Percentiles rank a stretch among this genome's conserved stretches.
phyloP scores from a whole-genome alignment of 2,329 filamentous ascomycete genomes.

The Pseudodiploospora longispora region DNA sequence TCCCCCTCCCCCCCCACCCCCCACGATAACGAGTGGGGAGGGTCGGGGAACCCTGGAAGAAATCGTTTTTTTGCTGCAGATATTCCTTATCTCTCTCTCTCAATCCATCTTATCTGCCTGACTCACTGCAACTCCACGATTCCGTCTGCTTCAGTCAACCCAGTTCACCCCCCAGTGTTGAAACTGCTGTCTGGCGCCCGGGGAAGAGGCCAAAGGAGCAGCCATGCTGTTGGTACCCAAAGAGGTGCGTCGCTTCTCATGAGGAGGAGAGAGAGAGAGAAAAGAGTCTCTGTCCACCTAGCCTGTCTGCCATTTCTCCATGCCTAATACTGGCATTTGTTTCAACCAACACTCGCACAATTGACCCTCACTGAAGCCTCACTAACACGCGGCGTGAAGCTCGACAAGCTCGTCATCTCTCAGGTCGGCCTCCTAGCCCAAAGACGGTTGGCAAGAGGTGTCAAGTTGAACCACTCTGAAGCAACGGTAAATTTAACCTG shows the following conservation, averaged over 20 bases:
- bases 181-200: too few species aligned
- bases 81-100: background rate
- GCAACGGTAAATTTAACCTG: conserved; percentile 51
- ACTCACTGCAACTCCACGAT: background rate
- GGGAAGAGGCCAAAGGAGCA: background rate
- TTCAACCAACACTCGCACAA: background rate
- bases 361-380: too few species aligned
- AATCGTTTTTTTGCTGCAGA: too few species aligned
- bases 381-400: conserved; percentile 37
- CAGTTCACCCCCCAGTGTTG: too few species aligned
- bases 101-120: background rate
- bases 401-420: conserved; percentile 92
- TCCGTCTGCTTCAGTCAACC: background rate
- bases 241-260: conserved; percentile 29
- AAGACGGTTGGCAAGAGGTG: conserved; percentile 75
- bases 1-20: too few species aligned
- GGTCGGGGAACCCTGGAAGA: too few species aligned
- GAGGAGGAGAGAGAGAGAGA: too few species aligned
- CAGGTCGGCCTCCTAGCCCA: conserved; percentile 85
- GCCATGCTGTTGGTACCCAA: conserved; percentile 41
- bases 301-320: too few species aligned
- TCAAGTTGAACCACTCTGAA: conserved; percentile 85
- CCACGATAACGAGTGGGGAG: too few species aligned
- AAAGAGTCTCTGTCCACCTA: too few species aligned
- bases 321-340: background rate